Conservation (phyloP, 2,329 filamentous ascomycete genomes). For the Trichophyton benhamiae region DNA sequence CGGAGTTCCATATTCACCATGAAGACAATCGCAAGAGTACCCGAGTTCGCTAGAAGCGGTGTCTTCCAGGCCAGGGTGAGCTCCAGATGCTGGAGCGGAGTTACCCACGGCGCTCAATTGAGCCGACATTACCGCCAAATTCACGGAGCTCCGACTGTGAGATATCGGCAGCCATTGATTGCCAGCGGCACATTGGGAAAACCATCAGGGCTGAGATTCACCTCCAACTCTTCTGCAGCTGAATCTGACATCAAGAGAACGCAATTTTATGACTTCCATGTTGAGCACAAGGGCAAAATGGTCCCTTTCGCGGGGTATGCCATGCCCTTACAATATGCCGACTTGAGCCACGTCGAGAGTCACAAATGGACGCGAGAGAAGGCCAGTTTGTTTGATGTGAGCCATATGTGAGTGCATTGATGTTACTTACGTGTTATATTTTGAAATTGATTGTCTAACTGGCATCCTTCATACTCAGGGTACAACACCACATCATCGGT, state of each 20-base stretch:
- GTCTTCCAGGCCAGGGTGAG: background rate
- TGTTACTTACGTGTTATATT: background rate
- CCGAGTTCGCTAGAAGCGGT: background rate
- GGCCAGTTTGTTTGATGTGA: conserved; percentile 87
- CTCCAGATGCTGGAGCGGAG: background rate
- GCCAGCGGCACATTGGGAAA: conserved; percentile 9
- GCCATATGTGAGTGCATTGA: conserved; percentile 69
- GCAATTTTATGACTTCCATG: conserved; percentile 65
- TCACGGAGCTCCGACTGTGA: conserved; percentile 16
- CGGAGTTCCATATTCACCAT: background rate
- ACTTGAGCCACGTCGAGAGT: conserved; percentile 65
- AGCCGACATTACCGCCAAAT: background rate
- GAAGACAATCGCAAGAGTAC: background rate
- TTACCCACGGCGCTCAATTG: background rate
- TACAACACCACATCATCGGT: conserved; percentile 73
- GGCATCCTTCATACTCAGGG: conserved; percentile 30
- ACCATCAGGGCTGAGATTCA: conserved; percentile 20
- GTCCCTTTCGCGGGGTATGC: conserved; percentile 88
- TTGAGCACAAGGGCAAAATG: conserved; percentile 75
- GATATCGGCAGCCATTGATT: conserved; percentile 16
- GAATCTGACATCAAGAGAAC: conserved; percentile 37
- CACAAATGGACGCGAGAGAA: conserved; percentile 82
- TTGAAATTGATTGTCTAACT: background rate
- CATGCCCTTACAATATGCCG: conserved; percentile 84
- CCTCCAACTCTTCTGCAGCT: conserved; percentile 20